Base-by-base conservation (phyloP, 2,329 filamentous ascomycete genomes). In the Trichoderma aggressivum region DNA sequence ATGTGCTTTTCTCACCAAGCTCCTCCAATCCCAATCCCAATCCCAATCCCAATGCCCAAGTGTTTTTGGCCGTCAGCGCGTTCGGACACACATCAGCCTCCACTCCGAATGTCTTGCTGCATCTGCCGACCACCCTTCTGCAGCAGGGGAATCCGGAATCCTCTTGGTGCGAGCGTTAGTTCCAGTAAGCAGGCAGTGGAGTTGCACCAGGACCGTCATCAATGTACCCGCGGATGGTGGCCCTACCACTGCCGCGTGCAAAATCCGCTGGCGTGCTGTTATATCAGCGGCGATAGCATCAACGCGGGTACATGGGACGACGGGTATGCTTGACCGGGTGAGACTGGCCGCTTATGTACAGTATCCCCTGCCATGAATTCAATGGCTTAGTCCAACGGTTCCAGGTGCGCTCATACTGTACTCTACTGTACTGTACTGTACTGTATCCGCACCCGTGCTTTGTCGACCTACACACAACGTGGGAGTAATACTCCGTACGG, bases 31-130 rank as follows among this genome's bases (percentile, higher is more conserved):
- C n/a, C n/a, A n/a, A n/a, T n/a, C n/a, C n/a, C n/a, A n/a, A n/a
- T n/a, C n/a, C n/a, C n/a, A n/a, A 58, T 58, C 36, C 53, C 56
- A 60, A 28, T 28, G 26, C n/a, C 26, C 3, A 28, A 59, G 64
- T 55, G 18, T 53, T 36, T 30, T 34, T 58, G 34, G 56, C 34
- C 65, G 56, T 69, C 65, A 69, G 65, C 56, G 53, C 50, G 64
- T 47, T 47, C 64, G 53, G 64, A 36, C 50, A 16, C 21, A 28
- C 56, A 32, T 21, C 65, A n/a, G 56, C 65, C 65, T 69, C 65
- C 65, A 69, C 65, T 69, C 65, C 56, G 65, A 69, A 50, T 58
- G 65, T 69, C 56, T 61, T 69, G 65, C 55, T 69, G 65, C 65
- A 69, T 69, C 56, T 60, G 65, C 65, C 56, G 65, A 43, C 30